A percentile compares a stretch with the other conserved stretches of the same genome.
phyloP scores from a whole-genome alignment of 2,329 filamentous ascomycete genomes.

The Fusarium metavorans region DNA sequence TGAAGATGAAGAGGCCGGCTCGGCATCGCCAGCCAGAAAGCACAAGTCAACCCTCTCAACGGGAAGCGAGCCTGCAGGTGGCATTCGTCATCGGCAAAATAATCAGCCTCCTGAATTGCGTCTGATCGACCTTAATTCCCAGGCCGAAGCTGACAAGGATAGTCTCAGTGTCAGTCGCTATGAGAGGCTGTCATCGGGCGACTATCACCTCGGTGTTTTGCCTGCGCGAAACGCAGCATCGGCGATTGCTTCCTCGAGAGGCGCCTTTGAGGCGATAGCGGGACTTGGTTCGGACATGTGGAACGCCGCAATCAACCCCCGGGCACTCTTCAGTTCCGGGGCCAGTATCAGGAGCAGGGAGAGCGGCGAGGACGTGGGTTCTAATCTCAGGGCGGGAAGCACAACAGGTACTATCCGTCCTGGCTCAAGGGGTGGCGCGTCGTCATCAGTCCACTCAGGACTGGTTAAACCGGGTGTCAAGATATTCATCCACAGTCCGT shows the following conservation, averaged over 20 bases:
- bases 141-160: slow-evolving; percentile 89
- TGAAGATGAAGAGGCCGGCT: slow-evolving; percentile 45
- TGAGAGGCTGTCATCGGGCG: slow-evolving; percentile 85
- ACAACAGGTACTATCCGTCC: slow-evolving; percentile 48
- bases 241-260: slow-evolving; percentile 73
- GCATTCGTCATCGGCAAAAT: slow-evolving; percentile 78
- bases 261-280: slow-evolving; percentile 82
- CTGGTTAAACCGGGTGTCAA: slow-evolving; percentile 71
- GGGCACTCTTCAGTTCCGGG: slow-evolving; percentile 85
- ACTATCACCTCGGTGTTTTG: slow-evolving; percentile 90
- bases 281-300: slow-evolving; percentile 82
- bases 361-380: slow-evolving; percentile 69
- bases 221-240: slow-evolving; percentile 78
- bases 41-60: slow-evolving; percentile 59
- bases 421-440: slow-evolving; percentile 37
- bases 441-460: slow-evolving; percentile 62
- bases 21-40: slow-evolving; percentile 47
- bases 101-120: slow-evolving; percentile 89
- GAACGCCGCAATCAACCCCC: slow-evolving; percentile 91
- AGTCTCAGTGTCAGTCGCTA: slow-evolving; percentile 87
- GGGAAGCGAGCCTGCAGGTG: slow-evolving; percentile 71
- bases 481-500: slow-evolving; percentile 95
- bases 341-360: slow-evolving; percentile 77
- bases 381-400: slow-evolving; percentile 59
- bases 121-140: slow-evolving; percentile 88